Evolutionary conservation across 805 yeast genomes (phyloP).

Genomic region (Kodamaea leandrae): DNA sequence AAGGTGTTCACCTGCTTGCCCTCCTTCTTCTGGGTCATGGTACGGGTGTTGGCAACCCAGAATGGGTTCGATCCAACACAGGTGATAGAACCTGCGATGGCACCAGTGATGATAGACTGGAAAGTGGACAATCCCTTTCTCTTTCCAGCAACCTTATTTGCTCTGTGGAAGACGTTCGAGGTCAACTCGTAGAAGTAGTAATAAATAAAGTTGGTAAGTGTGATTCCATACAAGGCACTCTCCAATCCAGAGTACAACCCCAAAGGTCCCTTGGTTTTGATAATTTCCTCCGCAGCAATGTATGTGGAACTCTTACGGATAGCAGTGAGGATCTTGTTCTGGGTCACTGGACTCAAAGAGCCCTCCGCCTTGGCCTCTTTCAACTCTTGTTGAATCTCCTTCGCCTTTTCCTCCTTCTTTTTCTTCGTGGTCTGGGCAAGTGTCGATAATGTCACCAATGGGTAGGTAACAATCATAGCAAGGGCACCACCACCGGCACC

Average conservation of each 20-base stretch:
- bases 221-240: slow-evolving; percentile 81
- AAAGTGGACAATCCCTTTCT: slow-evolving; percentile 50
- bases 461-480: slow-evolving; percentile 84
- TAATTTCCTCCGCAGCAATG: slow-evolving; percentile 39
- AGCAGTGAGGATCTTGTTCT: slow-evolving; percentile 16
- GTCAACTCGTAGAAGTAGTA: slow-evolving; percentile 87
- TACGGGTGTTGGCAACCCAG: slow-evolving; percentile 93
- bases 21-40: slow-evolving; percentile 56
- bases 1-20: slow-evolving; percentile 41
- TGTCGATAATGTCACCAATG: slow-evolving; percentile 82
- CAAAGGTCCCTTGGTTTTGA: slow-evolving; percentile 55
- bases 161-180: slow-evolving; percentile 42
- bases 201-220: slow-evolving; percentile 82
- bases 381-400: slow-evolving; percentile 11
- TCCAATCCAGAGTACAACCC: slow-evolving; percentile 86
- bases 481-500: slow-evolving; percentile 94
- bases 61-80: slow-evolving; percentile 82
- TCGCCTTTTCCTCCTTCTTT: slow-evolving; percentile 21
- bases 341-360: slow-evolving; percentile 15
- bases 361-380: slow-evolving; percentile 12
- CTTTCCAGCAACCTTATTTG: slow-evolving; percentile 23
- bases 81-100: slow-evolving; percentile 84
- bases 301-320: slow-evolving; percentile 18
- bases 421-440: slow-evolving; percentile 71
- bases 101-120: slow-evolving; percentile 75